Evolutionary conservation across 176 grass and related monocot genomes (phyloP).

Genomic region (Raddia distichophylla): DNA sequence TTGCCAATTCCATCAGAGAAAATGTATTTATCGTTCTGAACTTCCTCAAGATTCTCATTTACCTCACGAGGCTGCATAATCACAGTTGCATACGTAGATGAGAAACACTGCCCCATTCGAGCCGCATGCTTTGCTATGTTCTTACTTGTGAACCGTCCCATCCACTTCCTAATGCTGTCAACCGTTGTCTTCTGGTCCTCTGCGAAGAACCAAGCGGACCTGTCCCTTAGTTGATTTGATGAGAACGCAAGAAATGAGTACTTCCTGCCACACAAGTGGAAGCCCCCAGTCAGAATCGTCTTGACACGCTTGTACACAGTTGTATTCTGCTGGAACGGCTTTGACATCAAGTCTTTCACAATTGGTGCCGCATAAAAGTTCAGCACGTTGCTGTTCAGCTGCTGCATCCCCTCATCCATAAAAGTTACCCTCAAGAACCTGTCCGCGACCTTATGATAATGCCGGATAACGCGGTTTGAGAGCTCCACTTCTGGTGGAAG

Average conservation of each 20-base stretch:
- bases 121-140: constrained; percentile 80
- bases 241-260: constrained; percentile 91
- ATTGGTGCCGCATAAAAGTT: constrained; percentile 68
- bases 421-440: constrained; percentile 91
- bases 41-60: constrained; percentile 50
- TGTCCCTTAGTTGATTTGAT: constrained; percentile 75
- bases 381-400: constrained; percentile 64
- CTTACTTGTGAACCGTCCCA: constrained; percentile 71
- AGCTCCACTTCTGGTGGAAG: constrained; percentile 73
- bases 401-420: constrained; percentile 82
- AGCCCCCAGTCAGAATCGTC: constrained; percentile 61
- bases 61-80: constrained; percentile 51
- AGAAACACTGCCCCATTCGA: constrained; percentile 96
- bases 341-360: constrained; percentile 66
- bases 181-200: constrained; percentile 59
- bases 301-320: constrained; percentile 66
- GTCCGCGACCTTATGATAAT: constrained; percentile 65
- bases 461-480: constrained; percentile 73
- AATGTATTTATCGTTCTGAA: constrained; percentile 56
- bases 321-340: constrained; percentile 70
- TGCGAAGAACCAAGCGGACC: constrained; percentile 84
- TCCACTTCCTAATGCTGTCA: constrained; percentile 60
- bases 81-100: constrained; percentile 88
- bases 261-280: constrained; percentile 72
- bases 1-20: constrained; percentile 95